Evolutionary conservation across 805 yeast genomes (phyloP), one percentile per base, ranked within the genome.

Genomic region (Henningerozyma blattae): DNA sequence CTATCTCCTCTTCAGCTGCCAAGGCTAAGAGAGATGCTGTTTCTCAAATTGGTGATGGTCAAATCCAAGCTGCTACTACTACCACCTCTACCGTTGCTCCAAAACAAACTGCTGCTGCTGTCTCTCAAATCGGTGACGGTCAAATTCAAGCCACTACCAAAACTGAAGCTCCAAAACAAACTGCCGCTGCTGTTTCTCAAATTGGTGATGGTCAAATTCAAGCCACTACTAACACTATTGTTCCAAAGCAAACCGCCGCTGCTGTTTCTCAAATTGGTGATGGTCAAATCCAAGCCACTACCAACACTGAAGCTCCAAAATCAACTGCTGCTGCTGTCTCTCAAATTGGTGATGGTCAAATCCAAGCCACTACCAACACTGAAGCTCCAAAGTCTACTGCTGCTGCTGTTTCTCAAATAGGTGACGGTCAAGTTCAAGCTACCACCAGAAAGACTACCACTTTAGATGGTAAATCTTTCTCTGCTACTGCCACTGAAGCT

Each of bases 401-500:
- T 22, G 54, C 52, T 13, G 43, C 46, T 35, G 52, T 46, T 18
- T 45, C 60, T 40, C 54, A 54, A 28, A 65, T 61, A 35, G 61
- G 60, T 25, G 74, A 67, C 39, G 71, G 72, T 36, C 69, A 64
- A 51, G 50, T 59, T 32, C 67, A 61, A 46, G 53, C 50, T 32
- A 47, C 64, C 18, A 54, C 65, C 19, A 75, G 68, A 54, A 31
- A 44, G 43, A 30, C 52, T 56, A 18, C 49, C 51, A 42, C 39
- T 30, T 73, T 71, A 15, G 47, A 43, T 43, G 77, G 78, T 50
- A 77, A 72, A 57, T 60, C 70, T 46, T 6, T 15, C n/a, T 5
- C 27, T 8, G 49, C 37, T 37, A 36, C 46, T 35, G 29, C 50
- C 22, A 37, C 46, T 29, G 29, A 50, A 16, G 37, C 44, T 26